Base-by-base conservation (phyloP, 2,329 filamentous ascomycete species). In the Diaporthe sp. region DNA sequence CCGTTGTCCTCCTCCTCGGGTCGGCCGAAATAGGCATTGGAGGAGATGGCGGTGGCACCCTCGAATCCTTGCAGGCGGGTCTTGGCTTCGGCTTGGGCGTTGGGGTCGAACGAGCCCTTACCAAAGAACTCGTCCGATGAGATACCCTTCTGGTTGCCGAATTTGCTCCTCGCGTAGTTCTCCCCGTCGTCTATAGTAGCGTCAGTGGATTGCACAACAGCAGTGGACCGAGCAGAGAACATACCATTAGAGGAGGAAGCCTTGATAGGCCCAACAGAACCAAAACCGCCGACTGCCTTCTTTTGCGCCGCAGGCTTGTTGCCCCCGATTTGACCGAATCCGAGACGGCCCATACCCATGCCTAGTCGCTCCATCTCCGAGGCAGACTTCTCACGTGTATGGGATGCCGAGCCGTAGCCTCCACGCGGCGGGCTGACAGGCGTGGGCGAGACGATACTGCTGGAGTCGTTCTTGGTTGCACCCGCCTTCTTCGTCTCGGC, bases 111-210 rank as follows among this genome's bases (percentile, higher is more conserved):
- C 73, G 90, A 87, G 72, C 95, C 95, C 83, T 97, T 96, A 81
- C 96, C 95, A 82, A 99, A 99, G 89, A 98, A 99, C 83, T 99
- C 97, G 83, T 99, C 97, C 0, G 96, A 98, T 0, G 95, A 98
- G 79, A 99, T 99, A 79, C 94, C 94, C 88, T 98, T 98, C 84
- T 99, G 97, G 58, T 85, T 86, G 76, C 96, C 96, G 81, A 99
- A 99, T 85, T 98, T 98, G 81, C 91, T 88, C 80, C 94, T 94
- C 8, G 96, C 95, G 82, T 95, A 97, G 81, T 91, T 92, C 81
- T 98, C 92, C 73, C 93, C 92, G 75, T 98, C 95, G 77, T 91
- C 92, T 92, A 75, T 34, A 49, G 58, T 6, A 13, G 15, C 37
- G 71, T 85, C 78, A 84, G 80, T 73, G 78, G 53, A 4, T 19